Evolutionary conservation across 2,329 filamentous ascomycete genomes (phyloP).

Genomic region (Colletotrichum horii): DNA sequence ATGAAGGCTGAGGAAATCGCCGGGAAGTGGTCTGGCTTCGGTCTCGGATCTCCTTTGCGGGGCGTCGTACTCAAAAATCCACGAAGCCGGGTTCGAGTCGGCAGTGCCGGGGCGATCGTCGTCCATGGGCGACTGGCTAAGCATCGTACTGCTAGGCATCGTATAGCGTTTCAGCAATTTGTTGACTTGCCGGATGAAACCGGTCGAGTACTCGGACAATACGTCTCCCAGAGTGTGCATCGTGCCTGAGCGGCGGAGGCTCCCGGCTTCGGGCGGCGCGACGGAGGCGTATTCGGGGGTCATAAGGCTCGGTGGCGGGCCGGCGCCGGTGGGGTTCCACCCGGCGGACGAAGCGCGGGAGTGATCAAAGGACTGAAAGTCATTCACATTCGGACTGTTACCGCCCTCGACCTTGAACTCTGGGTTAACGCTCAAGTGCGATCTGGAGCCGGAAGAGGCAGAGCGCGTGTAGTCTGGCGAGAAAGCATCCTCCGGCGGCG

Average conservation of each 20-base stretch:
- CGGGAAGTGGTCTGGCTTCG: constrained; percentile 43
- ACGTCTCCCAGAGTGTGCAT: constrained; percentile 38
- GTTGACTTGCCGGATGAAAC: constrained; percentile 41
- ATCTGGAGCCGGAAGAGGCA: not conserved
- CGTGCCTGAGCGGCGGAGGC: constrained; percentile 40
- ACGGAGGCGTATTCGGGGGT: not conserved
- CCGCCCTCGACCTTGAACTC: constrained; percentile 19
- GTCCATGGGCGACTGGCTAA: constrained; percentile 28
- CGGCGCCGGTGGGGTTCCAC: not conserved
- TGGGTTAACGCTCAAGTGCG: not conserved
- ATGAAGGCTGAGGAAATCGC: constrained; percentile 52
- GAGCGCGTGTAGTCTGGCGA: constrained; percentile 1
- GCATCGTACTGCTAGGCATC: constrained; percentile 28
- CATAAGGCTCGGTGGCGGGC: constrained; percentile 5
- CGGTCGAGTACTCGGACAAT: constrained; percentile 34
- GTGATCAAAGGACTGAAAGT: not conserved
- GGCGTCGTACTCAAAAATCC: constrained; percentile 33
- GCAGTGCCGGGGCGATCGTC: constrained; percentile 22
- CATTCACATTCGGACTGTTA: constrained; percentile 1
- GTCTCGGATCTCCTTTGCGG: constrained; percentile 21
- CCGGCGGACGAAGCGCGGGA: constrained; percentile 6
- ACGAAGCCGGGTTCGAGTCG: constrained; percentile 24
- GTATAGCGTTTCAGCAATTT: constrained; percentile 44
- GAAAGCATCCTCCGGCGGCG: constrained; percentile 2
- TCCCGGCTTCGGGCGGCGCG: constrained; percentile 17